Percentiles rank a stretch among this genome's conserved stretches.
Conservation (phyloP, 805 yeast genomes). For the Osmozyma mogii region DNA sequence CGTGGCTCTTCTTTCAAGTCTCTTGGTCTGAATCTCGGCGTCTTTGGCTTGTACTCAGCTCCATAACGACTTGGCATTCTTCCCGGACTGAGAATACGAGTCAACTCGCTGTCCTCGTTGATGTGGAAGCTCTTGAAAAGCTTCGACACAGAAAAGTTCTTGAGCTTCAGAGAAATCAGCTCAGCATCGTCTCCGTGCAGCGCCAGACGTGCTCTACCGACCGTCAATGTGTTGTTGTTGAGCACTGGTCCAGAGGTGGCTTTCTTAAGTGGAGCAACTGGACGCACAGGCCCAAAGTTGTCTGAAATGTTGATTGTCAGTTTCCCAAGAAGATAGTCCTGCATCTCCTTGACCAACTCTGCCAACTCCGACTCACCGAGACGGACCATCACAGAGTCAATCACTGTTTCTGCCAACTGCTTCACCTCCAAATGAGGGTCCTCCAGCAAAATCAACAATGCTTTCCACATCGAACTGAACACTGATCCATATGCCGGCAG, state of each 20-base stretch:
- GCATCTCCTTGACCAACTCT: constrained; percentile 59
- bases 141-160: constrained; percentile 25
- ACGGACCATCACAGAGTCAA: constrained; percentile 62
- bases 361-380: constrained; percentile 61
- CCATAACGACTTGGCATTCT: constrained; percentile 31
- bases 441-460: constrained; percentile 67
- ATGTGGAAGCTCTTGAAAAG: constrained; percentile 31
- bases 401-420: constrained; percentile 60
- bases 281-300: constrained; percentile 31
- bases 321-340: constrained; percentile 50
- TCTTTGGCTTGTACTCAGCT: constrained; percentile 44
- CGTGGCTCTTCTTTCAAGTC: constrained; percentile 29
- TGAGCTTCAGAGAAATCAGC: constrained; percentile 27
- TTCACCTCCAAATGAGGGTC: constrained; percentile 85
- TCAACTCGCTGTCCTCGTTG: constrained; percentile 32
- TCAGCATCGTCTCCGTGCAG: constrained; percentile 14
- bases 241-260: constrained; percentile 16
- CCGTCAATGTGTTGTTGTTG: constrained; percentile 18
- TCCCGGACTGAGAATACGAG: constrained; percentile 29
- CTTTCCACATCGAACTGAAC: constrained; percentile 82
- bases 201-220: constrained; percentile 24
- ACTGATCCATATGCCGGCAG: constrained; percentile 84
- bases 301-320: constrained; percentile 32
- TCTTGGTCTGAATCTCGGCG: constrained; percentile 44
- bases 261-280: constrained; percentile 14